Evolutionary conservation across 1,139 yeast species (phyloP).

Genomic region (Eremothecium cymbalariae): DNA sequence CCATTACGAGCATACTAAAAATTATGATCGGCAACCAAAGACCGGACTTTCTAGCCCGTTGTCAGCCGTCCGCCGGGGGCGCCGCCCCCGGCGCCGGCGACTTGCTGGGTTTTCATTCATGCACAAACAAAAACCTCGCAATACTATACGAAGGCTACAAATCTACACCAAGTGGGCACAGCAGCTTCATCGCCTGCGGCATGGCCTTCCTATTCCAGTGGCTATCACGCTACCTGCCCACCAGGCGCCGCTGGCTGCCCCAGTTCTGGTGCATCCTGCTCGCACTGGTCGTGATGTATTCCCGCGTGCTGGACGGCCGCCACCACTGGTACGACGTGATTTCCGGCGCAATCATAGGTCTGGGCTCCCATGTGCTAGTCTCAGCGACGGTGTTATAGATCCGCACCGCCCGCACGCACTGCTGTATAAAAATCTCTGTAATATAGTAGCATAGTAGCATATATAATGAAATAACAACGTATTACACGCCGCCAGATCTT

Average conservation of each 20-base stretch:
- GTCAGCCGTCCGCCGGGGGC: constrained; percentile 14
- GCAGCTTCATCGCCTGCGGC: constrained; percentile 24
- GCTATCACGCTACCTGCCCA: constrained; percentile 18
- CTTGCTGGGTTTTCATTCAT: constrained; percentile 10
- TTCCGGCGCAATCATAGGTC: constrained; percentile 21
- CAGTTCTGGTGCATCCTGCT: constrained; percentile 22
- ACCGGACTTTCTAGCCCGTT: constrained; percentile 28
- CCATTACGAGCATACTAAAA: constrained; percentile 24
- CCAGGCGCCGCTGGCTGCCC: constrained; percentile 1
- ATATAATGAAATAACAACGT: no score
- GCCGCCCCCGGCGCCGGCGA: constrained; percentile 9
- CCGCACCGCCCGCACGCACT: no score
- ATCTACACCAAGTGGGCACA: constrained; percentile 30
- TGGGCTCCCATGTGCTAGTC: constrained; percentile 2
- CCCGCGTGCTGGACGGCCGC: constrained; percentile 26
- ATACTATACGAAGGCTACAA: constrained; percentile 26
- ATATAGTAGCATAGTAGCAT: no score
- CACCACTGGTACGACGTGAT: constrained; percentile 30
- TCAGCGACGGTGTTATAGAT: constrained; percentile 1
- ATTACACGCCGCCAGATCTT: no score
- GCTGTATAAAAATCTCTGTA: no score
- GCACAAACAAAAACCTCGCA: constrained; percentile 17
- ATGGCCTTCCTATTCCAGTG: constrained; percentile 23
- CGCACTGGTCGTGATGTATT: constrained; percentile 23
- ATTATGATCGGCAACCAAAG: constrained; percentile 23